Evolutionary conservation across 768 basidiomycete species (phyloP).

Genomic region (Lactifluus rugatus): DNA sequence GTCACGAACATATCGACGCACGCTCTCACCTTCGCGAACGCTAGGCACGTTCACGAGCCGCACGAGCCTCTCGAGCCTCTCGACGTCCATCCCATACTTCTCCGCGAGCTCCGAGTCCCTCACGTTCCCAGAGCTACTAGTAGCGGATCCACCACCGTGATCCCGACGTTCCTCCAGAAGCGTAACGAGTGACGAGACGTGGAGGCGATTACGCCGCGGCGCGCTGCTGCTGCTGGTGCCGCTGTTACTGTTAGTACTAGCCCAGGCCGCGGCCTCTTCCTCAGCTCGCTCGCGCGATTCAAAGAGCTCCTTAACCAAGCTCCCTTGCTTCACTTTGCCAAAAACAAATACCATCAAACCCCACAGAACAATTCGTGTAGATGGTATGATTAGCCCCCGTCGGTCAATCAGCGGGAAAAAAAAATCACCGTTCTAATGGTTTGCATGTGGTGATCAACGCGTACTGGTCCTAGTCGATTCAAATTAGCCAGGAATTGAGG

Average conservation of each 20-base stretch:
- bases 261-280: slow-evolving; percentile 37
- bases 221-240: slow-evolving; percentile 18
- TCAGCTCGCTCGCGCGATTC: slow-evolving; percentile 48
- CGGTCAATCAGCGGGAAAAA: not conserved
- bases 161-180: slow-evolving; percentile 56
- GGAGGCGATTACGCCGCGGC: slow-evolving; percentile 42
- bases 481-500: slow-evolving; percentile 64
- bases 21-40: slow-evolving; percentile 33
- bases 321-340: slow-evolving; percentile 23
- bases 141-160: too few relatives aligned
- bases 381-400: too few relatives aligned
- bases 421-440: slow-evolving; percentile 35
- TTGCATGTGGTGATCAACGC: slow-evolving; percentile 56
- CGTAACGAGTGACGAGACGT: slow-evolving; percentile 41
- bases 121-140: not conserved
- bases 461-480: slow-evolving; percentile 53
- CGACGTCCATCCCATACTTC: slow-evolving; percentile 46
- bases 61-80: slow-evolving; percentile 42
- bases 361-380: not conserved
- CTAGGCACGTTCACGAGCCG: slow-evolving; percentile 57
- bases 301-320: slow-evolving; percentile 35
- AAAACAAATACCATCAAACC: not conserved
- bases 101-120: slow-evolving; percentile 42
- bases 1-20: not conserved
- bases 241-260: not conserved